A percentile compares a stretch with the other conserved stretches of the same genome.
Conservation (phyloP, 176 grass and related monocot species). For the Pontederia crassipes region DNA sequence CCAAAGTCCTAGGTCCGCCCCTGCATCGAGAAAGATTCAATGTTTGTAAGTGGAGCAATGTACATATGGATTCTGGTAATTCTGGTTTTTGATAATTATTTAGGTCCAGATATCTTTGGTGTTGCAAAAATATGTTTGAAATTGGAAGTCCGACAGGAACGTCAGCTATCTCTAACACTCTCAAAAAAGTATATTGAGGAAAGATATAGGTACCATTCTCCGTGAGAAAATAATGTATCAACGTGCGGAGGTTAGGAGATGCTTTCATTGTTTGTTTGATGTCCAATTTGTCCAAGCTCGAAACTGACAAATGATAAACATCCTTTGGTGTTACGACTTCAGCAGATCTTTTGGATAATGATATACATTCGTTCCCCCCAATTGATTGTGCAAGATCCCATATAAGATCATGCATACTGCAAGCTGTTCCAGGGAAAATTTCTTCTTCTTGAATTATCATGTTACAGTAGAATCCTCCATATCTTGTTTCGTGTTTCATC, state of each 20-base stretch:
- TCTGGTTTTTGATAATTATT: no score
- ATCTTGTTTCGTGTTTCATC: no score
- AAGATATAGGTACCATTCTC: no score
- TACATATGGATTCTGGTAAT: not conserved
- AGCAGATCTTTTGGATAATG: not conserved
- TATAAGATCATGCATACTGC: slow-evolving; percentile 21
- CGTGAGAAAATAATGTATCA: no score
- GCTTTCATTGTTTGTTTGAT: no score
- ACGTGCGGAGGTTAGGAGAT: not conserved
- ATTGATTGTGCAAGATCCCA: slow-evolving; percentile 22
- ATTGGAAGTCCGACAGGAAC: not conserved
- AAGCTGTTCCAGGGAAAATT: not conserved
- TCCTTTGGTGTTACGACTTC: not conserved
- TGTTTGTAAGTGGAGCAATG: not conserved
- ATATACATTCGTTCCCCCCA: not conserved
- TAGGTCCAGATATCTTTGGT: not conserved
- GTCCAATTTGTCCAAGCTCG: no score
- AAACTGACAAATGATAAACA: not conserved
- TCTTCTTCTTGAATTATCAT: not conserved
- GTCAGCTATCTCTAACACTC: no score
- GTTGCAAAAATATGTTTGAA: not conserved
- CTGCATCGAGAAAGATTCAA: slow-evolving; percentile 1
- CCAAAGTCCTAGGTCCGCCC: no score
- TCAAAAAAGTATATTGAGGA: no score
- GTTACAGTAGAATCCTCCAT: not conserved